Evolutionary conservation across 345 rosid genomes (phyloP).

Genomic region (Schrenkiella parvula): DNA sequence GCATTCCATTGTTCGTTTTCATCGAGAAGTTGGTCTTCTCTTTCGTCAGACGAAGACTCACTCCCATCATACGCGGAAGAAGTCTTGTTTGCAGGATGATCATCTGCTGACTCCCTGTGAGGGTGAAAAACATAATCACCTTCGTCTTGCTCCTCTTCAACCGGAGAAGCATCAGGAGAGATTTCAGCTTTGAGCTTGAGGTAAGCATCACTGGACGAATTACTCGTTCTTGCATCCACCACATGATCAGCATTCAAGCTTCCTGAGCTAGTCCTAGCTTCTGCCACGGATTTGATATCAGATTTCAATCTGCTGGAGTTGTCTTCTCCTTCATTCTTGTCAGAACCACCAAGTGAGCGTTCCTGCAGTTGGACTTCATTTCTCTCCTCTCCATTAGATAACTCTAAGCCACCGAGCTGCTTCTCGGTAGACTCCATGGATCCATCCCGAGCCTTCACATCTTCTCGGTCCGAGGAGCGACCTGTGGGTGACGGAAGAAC

Average conservation of each 20-base stretch:
- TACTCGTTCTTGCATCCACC: constrained; percentile 13
- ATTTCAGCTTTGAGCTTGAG: background rate
- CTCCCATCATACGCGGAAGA: constrained; percentile 66
- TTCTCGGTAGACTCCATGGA: constrained; percentile 22
- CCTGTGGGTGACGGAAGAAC: constrained; percentile 28
- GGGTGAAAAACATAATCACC: background rate
- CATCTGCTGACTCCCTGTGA: constrained; percentile 10
- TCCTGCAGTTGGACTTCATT: constrained; percentile 25
- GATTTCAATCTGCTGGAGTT: constrained; percentile 12
- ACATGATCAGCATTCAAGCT: constrained; percentile 13
- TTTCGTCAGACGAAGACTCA: constrained; percentile 63
- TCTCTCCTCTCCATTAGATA: constrained; percentile 22
- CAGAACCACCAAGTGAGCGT: constrained; percentile 13
- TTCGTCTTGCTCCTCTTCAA: constrained; percentile 10
- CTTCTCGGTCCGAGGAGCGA: constrained; percentile 22
- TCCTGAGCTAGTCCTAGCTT: constrained; percentile 11
- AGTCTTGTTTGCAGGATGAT: constrained; percentile 37
- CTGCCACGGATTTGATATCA: background rate
- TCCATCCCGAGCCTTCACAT: constrained; percentile 11
- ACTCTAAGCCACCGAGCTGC: constrained; percentile 18
- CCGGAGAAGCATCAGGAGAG: constrained; percentile 24
- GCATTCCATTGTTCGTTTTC: constrained; percentile 28
- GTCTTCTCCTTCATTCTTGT: constrained; percentile 25
- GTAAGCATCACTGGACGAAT: constrained; percentile 6
- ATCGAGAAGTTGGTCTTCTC: constrained; percentile 46